Percentiles rank a stretch among this genome's conserved stretches.
phyloP scores from a whole-genome alignment of 2,329 filamentous ascomycete species.

The Fusarium lyarnte region DNA sequence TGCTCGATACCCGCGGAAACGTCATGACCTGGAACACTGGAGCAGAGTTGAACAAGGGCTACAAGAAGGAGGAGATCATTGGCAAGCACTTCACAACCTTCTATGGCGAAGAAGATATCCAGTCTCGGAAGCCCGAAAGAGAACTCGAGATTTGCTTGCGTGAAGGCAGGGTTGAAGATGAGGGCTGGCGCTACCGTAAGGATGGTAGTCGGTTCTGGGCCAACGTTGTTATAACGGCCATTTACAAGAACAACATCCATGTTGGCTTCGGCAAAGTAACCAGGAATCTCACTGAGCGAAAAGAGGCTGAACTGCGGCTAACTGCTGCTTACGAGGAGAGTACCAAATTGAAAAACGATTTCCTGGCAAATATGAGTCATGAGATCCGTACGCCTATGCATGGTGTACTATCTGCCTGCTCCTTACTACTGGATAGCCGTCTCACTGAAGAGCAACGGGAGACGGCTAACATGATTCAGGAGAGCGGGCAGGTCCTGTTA shows the following conservation, averaged over 20 bases:
- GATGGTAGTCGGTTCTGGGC: constrained; percentile 8
- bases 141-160: constrained; percentile 9
- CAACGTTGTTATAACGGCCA: constrained; percentile 1
- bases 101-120: constrained; percentile 4
- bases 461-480: constrained; percentile 6
- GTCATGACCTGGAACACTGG: constrained; percentile 6
- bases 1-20: background rate
- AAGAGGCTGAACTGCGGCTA: background rate
- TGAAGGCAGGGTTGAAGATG: background rate
- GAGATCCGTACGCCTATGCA: constrained; percentile 12
- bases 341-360: background rate
- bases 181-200: constrained; percentile 9
- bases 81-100: constrained; percentile 5
- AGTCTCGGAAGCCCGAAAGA: background rate
- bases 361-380: constrained; percentile 5
- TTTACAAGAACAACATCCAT: constrained; percentile 2
- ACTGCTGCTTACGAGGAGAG: constrained; percentile 12
- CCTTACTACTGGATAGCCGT: background rate
- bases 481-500: background rate
- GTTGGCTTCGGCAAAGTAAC: constrained; percentile 8
- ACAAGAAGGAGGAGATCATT: constrained; percentile 2
- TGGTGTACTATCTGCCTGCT: constrained; percentile 1
- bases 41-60: constrained; percentile 4
- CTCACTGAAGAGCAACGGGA: constrained; percentile 1
- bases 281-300: constrained; percentile 1